A percentile compares a stretch with the other conserved stretches of the same genome.
These are phyloP conservation scores for Neoboletus magnificus DNA, from an alignment of 768 basidiomycete genomes.

Conservation along the genomic window DNA sequence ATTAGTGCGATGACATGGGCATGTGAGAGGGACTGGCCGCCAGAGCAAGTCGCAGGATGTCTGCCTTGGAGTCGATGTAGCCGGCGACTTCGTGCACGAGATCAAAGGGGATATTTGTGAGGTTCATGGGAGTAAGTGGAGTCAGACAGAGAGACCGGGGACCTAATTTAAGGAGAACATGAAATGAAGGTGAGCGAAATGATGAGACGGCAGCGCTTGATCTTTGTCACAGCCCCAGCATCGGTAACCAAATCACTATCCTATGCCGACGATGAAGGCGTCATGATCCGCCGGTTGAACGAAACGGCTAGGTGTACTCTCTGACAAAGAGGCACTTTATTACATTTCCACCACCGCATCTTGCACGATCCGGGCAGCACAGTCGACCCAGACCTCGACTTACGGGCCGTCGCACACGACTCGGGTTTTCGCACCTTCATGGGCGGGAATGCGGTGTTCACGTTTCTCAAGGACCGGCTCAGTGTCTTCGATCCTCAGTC, in stretches of 20 bases:
- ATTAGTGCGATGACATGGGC: slow-evolving; percentile 3
- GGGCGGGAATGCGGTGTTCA: not conserved
- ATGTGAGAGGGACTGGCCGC: slow-evolving; percentile 44
- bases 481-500: not conserved
- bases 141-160: not conserved
- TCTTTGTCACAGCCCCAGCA: not conserved
- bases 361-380: not conserved
- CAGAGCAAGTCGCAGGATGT: slow-evolving; percentile 57
- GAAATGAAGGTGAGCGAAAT: not conserved
- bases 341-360: not conserved
- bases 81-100: slow-evolving; percentile 63
- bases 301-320: too few relatives aligned
- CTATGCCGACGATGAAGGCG: too few relatives aligned
- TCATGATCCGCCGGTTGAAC: too few relatives aligned
- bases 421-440: not conserved
- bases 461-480: not conserved
- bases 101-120: slow-evolving; percentile 47
- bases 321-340: not conserved
- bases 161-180: not conserved
- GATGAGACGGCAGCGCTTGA: not conserved
- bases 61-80: slow-evolving; percentile 48
- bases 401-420: not conserved
- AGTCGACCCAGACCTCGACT: not conserved
- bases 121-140: slow-evolving; percentile 9
- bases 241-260: not conserved